Evolutionary conservation across 768 basidiomycete genomes (phyloP).

Genomic region (Boletellus sp.): DNA sequence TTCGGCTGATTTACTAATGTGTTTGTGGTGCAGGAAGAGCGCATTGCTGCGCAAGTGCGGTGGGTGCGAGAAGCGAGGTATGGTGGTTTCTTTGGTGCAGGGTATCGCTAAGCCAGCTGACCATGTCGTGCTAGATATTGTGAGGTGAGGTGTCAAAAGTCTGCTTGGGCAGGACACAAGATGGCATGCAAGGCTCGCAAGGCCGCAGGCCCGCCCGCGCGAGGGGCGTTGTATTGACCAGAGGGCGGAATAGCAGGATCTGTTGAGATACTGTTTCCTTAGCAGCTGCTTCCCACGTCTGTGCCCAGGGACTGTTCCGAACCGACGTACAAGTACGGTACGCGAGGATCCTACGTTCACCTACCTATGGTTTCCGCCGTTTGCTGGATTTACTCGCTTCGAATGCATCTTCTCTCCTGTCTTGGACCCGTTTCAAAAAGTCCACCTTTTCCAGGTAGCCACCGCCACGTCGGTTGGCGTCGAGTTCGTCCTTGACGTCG

Average conservation of each 20-base stretch:
- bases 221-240: background rate
- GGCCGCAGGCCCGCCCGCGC: background rate
- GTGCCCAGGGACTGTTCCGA: background rate
- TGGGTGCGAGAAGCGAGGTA: conserved; percentile 40
- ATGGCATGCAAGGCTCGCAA: conserved; percentile 8
- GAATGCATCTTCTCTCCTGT: conserved; percentile 61
- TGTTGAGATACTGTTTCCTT: background rate
- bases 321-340: conserved; percentile 10
- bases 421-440: conserved; percentile 73
- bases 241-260: background rate
- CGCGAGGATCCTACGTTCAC: background rate
- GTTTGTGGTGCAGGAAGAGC: conserved; percentile 61
- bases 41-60: conserved; percentile 49
- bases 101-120: background rate
- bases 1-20: conserved; percentile 51
- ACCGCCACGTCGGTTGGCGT: conserved; percentile 57
- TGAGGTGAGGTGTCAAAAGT: conserved; percentile 38
- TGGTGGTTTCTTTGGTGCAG: background rate
- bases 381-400: conserved; percentile 57
- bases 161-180: conserved; percentile 40
- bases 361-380: conserved; percentile 34
- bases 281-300: background rate
- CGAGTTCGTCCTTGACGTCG: conserved; percentile 62
- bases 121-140: conserved; percentile 37
- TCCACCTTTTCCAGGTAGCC: conserved; percentile 86